Evolutionary conservation across 306 rosid genomes (phyloP), one percentile per base, ranked within the genome.

Genomic region (Ormosia emarginata): DNA sequence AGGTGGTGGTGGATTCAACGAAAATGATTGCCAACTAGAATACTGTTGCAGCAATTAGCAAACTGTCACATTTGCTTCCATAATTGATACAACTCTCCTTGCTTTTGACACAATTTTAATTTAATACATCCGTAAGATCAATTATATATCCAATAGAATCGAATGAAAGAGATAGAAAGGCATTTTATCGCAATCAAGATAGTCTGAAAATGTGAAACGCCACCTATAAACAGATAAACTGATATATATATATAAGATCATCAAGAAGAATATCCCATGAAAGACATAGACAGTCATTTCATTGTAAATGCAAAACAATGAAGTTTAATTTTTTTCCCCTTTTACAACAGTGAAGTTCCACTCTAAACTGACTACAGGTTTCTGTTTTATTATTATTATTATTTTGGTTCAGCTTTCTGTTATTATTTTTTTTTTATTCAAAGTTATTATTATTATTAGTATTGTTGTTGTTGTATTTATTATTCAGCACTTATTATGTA

Each of bases 61-160:
- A 75, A 81, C 72, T n/a, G 78, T 72, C 75, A 18, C 77, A 17
- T 64, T 71, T 71, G 37, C 71, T 85, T 55, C 58, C 55, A 50
- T 34, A 44, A 65, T 43, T 53, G 40, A 46, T 34, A 14, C 36
- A 64, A 4, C 40, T 59, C 39, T 32, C 14, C 6, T 11, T 74
- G 69, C n/a, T 58, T 76, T 76, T 10, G 14, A 36, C 12, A n/a
- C 7, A 50, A 40, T 29, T 52, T 40, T 65, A 33, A 17, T 74
- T 50, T 4, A 36, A 7, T 10, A 53, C 1, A 11, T 0, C 12
- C 2, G 3, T 13, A 24, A 32, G 79, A 75, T 9, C 18, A 30
- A 52, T 5, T 46, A 11, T 34, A 30, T 24, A 79, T 58, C 61
- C 40, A 55, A 74, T 9, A 68, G 63, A 59, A 68, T 13, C 18